These are phyloP conservation scores for Artomyces pyxidatus DNA, from an alignment of 768 basidiomycete species.

Conservation along the genomic window DNA sequence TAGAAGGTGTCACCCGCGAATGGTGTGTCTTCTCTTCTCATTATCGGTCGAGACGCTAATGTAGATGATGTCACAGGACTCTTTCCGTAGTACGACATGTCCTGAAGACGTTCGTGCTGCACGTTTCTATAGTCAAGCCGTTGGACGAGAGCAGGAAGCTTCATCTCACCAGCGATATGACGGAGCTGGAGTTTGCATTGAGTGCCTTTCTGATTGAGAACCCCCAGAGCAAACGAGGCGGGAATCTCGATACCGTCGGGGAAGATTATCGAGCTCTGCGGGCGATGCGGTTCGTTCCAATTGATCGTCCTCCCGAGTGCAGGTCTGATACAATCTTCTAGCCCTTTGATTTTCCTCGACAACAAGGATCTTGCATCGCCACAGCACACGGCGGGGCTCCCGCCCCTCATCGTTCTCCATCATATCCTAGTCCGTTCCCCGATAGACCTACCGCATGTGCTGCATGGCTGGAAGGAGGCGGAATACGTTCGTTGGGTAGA, in stretches of 20 bases:
- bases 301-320: background rate
- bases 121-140: constrained; percentile 89
- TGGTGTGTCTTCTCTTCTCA: constrained; percentile 47
- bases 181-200: constrained; percentile 89
- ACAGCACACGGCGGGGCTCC: constrained; percentile 65
- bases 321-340: constrained; percentile 21
- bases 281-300: constrained; percentile 63
- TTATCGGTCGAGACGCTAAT: background rate
- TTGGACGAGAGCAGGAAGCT: constrained; percentile 91
- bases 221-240: constrained; percentile 46
- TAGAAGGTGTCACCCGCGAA: constrained; percentile 62
- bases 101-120: constrained; percentile 81
- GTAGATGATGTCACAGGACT: constrained; percentile 12
- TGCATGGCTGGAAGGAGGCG: constrained; percentile 91
- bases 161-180: constrained; percentile 93
- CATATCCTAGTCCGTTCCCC: constrained; percentile 88
- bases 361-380: constrained; percentile 59
- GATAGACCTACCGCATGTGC: constrained; percentile 74
- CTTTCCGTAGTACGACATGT: constrained; percentile 62
- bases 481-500: constrained; percentile 97
- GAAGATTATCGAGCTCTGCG: constrained; percentile 83
- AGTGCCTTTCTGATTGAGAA: constrained; percentile 66
- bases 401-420: constrained; percentile 83
- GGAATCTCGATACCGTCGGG: constrained; percentile 64
- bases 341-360: constrained; percentile 86